phyloP scores from a whole-genome alignment of 2,329 filamentous ascomycete genomes.

The Alternaria alternata region DNA sequence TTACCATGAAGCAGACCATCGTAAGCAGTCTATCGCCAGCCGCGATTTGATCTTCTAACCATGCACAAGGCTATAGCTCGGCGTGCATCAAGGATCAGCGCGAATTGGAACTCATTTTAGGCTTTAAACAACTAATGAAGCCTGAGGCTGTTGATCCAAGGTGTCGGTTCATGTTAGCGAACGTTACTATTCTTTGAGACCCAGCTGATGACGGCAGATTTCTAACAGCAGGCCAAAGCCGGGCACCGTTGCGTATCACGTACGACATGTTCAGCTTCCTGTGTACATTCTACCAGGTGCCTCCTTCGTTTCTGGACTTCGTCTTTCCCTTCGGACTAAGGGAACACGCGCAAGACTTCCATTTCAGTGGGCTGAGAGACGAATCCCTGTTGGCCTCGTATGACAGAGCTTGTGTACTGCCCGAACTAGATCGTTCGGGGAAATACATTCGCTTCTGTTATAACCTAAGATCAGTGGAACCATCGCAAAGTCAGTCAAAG shows the following conservation, averaged over 20 bases:
- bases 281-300: slow-evolving; percentile 45
- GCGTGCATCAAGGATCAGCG: background rate
- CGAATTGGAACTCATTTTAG: background rate
- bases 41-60: background rate
- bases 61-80: background rate
- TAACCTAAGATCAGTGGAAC: slow-evolving; percentile 51
- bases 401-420: slow-evolving; percentile 14
- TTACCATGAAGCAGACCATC: background rate
- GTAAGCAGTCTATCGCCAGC: background rate
- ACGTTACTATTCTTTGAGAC: background rate
- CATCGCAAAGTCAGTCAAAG: slow-evolving; percentile 22
- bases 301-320: slow-evolving; percentile 49
- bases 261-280: slow-evolving; percentile 26
- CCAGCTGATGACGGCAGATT: slow-evolving; percentile 23
- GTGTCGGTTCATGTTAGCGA: slow-evolving; percentile 25
- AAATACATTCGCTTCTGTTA: slow-evolving; percentile 51
- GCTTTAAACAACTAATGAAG: background rate
- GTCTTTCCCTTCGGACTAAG: slow-evolving; percentile 50
- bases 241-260: slow-evolving; percentile 26
- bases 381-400: slow-evolving; percentile 29
- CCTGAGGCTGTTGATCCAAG: slow-evolving; percentile 16
- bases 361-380: slow-evolving; percentile 49
- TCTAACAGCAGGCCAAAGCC: slow-evolving; percentile 22
- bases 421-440: slow-evolving; percentile 49
- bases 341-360: slow-evolving; percentile 43